phyloP scores from a whole-genome alignment of 139 green algal species.

The Helicosporidium sp. region DNA sequence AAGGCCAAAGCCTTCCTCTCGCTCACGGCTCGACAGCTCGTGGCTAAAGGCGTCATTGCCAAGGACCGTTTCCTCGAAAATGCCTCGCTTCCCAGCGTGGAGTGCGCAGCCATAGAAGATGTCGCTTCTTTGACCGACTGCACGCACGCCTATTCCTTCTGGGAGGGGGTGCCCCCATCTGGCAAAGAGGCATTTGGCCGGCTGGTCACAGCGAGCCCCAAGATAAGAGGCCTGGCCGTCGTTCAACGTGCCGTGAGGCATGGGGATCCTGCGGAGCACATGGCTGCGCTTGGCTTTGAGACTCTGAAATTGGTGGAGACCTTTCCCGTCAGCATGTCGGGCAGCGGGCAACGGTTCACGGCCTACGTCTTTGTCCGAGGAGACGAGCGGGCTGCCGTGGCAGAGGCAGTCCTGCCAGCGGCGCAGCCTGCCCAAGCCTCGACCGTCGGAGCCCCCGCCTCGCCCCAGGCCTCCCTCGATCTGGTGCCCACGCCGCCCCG shows the following conservation, averaged over 20 bases:
- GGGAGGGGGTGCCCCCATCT: conserved; percentile 62
- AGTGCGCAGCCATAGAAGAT: conserved; percentile 40
- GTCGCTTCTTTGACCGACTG: conserved; percentile 37
- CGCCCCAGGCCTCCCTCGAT: too few species aligned
- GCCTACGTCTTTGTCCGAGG: conserved; percentile 51
- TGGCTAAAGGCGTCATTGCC: conserved; percentile 4
- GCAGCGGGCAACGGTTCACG: conserved; percentile 55
- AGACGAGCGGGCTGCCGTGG: not conserved
- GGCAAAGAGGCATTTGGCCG: conserved; percentile 55
- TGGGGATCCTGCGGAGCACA: conserved; percentile 28
- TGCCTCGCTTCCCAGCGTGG: conserved; percentile 18
- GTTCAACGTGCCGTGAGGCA: conserved; percentile 61
- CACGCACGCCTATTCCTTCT: conserved; percentile 84
- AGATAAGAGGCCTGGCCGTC: conserved; percentile 47
- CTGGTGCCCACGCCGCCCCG: too few species aligned
- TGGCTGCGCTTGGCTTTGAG: conserved; percentile 58
- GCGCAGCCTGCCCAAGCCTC: too few species aligned
- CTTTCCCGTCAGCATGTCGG: conserved; percentile 71
- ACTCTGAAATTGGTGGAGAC: conserved; percentile 39
- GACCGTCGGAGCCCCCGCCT: not conserved
- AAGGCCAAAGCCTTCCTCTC: conserved; percentile 54
- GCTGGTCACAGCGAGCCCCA: conserved; percentile 39
- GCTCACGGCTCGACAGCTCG: conserved; percentile 25
- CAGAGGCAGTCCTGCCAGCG: not conserved
- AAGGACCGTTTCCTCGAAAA: not conserved